A percentile compares a stretch with the other conserved stretches of the same genome.
Evolutionary conservation across 192 early-diverging fungal species (phyloP).

Genomic region (Coemansia sp.): DNA sequence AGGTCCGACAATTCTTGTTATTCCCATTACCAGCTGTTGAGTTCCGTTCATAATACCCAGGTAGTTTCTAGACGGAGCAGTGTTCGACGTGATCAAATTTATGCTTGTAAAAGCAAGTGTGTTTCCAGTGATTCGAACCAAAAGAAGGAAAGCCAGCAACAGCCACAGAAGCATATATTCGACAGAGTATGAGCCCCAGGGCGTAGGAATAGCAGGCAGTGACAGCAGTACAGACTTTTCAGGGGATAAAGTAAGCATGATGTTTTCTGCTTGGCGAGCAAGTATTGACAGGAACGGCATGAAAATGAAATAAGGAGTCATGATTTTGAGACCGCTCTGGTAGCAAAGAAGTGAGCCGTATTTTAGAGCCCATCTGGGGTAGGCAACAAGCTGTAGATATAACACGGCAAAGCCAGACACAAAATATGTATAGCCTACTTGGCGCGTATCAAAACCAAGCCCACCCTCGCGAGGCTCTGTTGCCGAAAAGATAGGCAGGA

Average conservation of each 20-base stretch:
- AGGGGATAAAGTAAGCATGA: background rate
- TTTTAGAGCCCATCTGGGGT: conserved; percentile 45
- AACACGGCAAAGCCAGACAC: conserved; percentile 44
- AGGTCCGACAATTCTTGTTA: conserved; percentile 6
- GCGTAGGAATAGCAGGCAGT: background rate
- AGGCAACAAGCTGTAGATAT: conserved; percentile 54
- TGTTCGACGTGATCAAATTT: conserved; percentile 10
- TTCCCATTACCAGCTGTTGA: conserved; percentile 1
- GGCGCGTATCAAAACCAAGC: conserved; percentile 52
- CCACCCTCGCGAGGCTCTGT: conserved; percentile 48
- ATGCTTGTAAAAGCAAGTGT: conserved; percentile 7
- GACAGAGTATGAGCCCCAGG: background rate
- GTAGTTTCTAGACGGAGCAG: conserved; percentile 4
- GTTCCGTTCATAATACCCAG: conserved; percentile 23
- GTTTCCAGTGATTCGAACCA: background rate
- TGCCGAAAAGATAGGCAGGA: conserved; percentile 51
- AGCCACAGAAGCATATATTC: conserved; percentile 17
- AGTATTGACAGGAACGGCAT: conserved; percentile 22
- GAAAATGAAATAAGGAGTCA: conserved; percentile 11
- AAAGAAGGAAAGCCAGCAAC: conserved; percentile 10
- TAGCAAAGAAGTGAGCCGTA: conserved; percentile 54
- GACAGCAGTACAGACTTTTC: background rate
- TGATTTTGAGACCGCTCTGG: conserved; percentile 24
- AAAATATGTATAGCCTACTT: conserved; percentile 56
- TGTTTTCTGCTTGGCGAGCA: conserved; percentile 9